These are phyloP conservation scores for Cryptococcus sp. DNA, from an alignment of 1,284 basidiomycete genomes.

Conservation along the genomic window DNA sequence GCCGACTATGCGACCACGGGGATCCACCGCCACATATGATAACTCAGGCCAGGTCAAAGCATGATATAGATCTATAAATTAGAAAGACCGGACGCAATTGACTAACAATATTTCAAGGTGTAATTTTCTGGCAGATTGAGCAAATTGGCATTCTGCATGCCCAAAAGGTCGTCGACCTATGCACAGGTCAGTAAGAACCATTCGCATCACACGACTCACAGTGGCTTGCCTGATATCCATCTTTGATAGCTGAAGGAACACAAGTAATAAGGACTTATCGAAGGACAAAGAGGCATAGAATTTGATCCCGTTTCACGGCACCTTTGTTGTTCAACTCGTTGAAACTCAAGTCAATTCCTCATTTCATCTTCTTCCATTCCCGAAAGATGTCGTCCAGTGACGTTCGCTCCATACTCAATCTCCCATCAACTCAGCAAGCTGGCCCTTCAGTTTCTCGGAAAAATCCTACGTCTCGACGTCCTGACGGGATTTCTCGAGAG, in stretches of 20 bases:
- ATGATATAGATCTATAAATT: slow-evolving; percentile 72
- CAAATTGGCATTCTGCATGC: slow-evolving; percentile 88
- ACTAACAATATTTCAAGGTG: slow-evolving; percentile 77
- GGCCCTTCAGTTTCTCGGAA: slow-evolving; percentile 41
- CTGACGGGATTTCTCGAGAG: slow-evolving; percentile 87
- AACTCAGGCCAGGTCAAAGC: slow-evolving; percentile 87
- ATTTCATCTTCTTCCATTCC: neutral
- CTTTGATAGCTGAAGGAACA: neutral
- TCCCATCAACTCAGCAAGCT: slow-evolving; percentile 43
- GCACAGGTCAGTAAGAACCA: too few species aligned
- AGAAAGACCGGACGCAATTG: neutral
- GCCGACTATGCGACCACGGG: slow-evolving; percentile 81
- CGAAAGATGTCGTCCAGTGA: slow-evolving; percentile 58
- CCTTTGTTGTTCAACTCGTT: neutral
- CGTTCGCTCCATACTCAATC: slow-evolving; percentile 70
- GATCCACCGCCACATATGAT: slow-evolving; percentile 89
- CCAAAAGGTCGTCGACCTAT: slow-evolving; percentile 61
- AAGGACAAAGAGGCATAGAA: neutral
- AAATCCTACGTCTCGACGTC: slow-evolving; percentile 51
- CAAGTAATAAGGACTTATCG: neutral
- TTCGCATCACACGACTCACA: slow-evolving; percentile 22
- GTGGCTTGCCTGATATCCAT: slow-evolving; percentile 54
- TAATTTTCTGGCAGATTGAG: slow-evolving; percentile 86
- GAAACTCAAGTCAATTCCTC: neutral
- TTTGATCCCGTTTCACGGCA: neutral